A percentile compares a stretch with the other conserved stretches of the same genome.
Evolutionary conservation across 352 stramenopile species (phyloP).

Genomic region (Pythium monospermum): DNA sequence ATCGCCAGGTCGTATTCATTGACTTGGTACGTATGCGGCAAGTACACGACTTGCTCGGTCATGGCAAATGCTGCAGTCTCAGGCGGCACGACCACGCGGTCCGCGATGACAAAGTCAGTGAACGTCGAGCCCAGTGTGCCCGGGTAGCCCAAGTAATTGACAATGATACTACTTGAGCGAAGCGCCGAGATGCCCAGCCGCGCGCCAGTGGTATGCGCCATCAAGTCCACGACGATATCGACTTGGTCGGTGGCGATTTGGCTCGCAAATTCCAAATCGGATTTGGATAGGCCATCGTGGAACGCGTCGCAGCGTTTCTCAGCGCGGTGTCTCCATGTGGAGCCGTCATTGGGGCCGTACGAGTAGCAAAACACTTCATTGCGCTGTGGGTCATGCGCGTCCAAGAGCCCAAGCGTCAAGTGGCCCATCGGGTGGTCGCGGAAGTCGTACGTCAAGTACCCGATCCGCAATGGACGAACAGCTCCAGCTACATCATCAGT

Average conservation of each 20-base stretch:
- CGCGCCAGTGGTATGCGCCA: constrained; percentile 86
- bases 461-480: constrained; percentile 48
- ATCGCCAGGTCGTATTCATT: constrained; percentile 72
- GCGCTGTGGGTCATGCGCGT: constrained; percentile 48
- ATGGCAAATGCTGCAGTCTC: constrained; percentile 39
- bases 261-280: constrained; percentile 49
- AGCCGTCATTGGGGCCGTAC: constrained; percentile 79
- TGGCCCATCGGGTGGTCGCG: constrained; percentile 92
- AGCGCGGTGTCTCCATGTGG: constrained; percentile 50
- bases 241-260: constrained; percentile 53
- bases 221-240: constrained; percentile 89
- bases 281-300: constrained; percentile 43
- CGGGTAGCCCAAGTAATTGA: constrained; percentile 91
- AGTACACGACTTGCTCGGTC: constrained; percentile 84
- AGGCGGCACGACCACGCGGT: constrained; percentile 58
- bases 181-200: constrained; percentile 57
- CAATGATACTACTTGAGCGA: constrained; percentile 50
- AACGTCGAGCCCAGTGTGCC: constrained; percentile 76
- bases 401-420: constrained; percentile 79
- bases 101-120: constrained; percentile 78
- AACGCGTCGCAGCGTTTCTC: constrained; percentile 53
- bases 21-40: constrained; percentile 89
- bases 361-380: constrained; percentile 69
- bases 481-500: background rate
- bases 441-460: constrained; percentile 90